Conservation (phyloP, 768 basidiomycete species). For the Brasilioporus rufonigricans region DNA sequence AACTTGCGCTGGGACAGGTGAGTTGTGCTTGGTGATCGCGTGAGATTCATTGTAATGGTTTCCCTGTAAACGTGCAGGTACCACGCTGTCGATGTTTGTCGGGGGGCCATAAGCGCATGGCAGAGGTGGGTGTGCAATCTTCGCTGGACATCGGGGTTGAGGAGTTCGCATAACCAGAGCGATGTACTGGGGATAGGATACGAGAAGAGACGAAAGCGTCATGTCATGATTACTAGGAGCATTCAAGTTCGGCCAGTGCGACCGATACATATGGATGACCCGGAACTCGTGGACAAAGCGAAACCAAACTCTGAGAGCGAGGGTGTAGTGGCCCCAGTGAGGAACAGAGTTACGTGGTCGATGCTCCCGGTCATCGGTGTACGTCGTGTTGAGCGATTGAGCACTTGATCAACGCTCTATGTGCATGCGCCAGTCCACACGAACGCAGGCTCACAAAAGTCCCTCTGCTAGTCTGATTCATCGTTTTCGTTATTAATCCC, state of each 20-base stretch:
- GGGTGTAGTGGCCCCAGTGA: too few species aligned
- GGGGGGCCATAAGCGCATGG: too few species aligned
- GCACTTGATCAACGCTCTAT: background rate
- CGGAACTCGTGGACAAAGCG: too few species aligned
- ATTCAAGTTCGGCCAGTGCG: background rate
- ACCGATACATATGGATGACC: background rate
- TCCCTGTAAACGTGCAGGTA: background rate
- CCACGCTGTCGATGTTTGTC: constrained; percentile 1
- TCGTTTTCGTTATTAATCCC: background rate
- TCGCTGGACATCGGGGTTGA: background rate
- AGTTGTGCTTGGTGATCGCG: background rate
- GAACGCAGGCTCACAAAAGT: background rate
- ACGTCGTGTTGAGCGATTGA: background rate
- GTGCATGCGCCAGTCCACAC: too few species aligned
- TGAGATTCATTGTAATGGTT: too few species aligned
- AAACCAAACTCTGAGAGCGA: too few species aligned
- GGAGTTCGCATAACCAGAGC: background rate
- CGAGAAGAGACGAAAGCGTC: background rate
- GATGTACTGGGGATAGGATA: too few species aligned
- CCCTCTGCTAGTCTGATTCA: background rate
- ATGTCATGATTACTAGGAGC: background rate
- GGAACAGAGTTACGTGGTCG: background rate
- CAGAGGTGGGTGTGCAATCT: constrained; percentile 14
- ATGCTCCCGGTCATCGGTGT: background rate
- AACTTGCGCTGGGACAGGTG: background rate